Conservation (phyloP, 192 early-diverging fungal species). For the Diversispora eburnea region DNA sequence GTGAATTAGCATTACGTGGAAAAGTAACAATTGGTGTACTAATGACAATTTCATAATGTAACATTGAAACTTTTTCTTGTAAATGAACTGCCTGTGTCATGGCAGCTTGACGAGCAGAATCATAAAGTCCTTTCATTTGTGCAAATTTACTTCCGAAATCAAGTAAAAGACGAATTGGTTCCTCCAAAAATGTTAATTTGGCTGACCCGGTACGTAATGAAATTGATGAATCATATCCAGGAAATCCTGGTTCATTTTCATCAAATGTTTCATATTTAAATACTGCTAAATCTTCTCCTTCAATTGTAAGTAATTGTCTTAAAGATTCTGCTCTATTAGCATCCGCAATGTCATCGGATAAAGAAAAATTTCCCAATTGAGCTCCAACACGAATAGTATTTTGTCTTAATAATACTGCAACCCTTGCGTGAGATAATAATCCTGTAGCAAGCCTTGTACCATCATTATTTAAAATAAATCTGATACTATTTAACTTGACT, state of each 20-base stretch:
- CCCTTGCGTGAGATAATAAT: constrained; percentile 67
- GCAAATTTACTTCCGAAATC: constrained; percentile 82
- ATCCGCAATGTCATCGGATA: constrained; percentile 57
- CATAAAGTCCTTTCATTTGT: constrained; percentile 81
- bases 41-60: constrained; percentile 84
- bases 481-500: constrained; percentile 71
- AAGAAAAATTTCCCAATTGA: constrained; percentile 66
- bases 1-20: constrained; percentile 55
- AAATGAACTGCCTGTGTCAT: constrained; percentile 73
- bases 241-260: constrained; percentile 51
- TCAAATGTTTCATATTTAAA: constrained; percentile 86
- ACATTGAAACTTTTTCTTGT: constrained; percentile 70
- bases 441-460: constrained; percentile 70
- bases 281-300: constrained; percentile 85
- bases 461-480: constrained; percentile 81
- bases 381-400: constrained; percentile 60
- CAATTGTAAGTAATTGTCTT: constrained; percentile 70
- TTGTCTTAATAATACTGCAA: constrained; percentile 60
- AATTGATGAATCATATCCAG: constrained; percentile 81
- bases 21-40: constrained; percentile 83
- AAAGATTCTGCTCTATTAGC: background rate
- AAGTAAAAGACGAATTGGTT: constrained; percentile 67
- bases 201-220: constrained; percentile 78
- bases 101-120: constrained; percentile 83
- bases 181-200: constrained; percentile 74